Conservation (phyloP, 768 basidiomycete genomes). For the Cyclocybe cylindracea region DNA sequence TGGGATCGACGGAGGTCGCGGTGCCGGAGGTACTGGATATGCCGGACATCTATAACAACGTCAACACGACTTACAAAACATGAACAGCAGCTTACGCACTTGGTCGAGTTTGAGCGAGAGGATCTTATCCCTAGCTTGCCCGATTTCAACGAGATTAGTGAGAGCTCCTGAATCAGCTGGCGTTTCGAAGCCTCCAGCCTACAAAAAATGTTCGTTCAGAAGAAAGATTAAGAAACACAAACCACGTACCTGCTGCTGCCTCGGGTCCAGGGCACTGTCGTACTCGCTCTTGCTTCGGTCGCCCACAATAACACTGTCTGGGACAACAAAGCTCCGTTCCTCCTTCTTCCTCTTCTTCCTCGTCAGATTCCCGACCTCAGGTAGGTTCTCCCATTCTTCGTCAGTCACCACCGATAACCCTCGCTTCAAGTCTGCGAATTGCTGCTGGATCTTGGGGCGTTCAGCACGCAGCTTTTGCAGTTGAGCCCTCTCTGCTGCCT, state of each 20-base stretch:
- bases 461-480: slow-evolving; percentile 79
- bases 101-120: slow-evolving; percentile 93
- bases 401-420: slow-evolving; percentile 86
- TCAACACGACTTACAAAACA: not conserved
- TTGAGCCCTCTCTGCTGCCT: slow-evolving; percentile 75
- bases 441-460: slow-evolving; percentile 92
- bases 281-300: slow-evolving; percentile 75
- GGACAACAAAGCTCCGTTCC: slow-evolving; percentile 86
- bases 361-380: slow-evolving; percentile 95
- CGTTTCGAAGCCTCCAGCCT: slow-evolving; percentile 77
- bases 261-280: slow-evolving; percentile 73
- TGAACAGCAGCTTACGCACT: slow-evolving; percentile 38
- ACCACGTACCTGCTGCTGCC: slow-evolving; percentile 70
- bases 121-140: slow-evolving; percentile 94
- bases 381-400: slow-evolving; percentile 91
- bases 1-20: slow-evolving; percentile 90
- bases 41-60: slow-evolving; percentile 58
- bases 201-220: not conserved
- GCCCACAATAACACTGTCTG: slow-evolving; percentile 90
- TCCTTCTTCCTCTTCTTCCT: slow-evolving; percentile 87
- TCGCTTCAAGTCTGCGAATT: slow-evolving; percentile 94
- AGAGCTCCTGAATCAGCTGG: slow-evolving; percentile 78
- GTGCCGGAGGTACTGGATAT: slow-evolving; percentile 71
- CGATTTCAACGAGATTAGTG: slow-evolving; percentile 95
- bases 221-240: not conserved